Percentiles rank a stretch among this genome's conserved stretches.
phyloP scores from a whole-genome alignment of 257 asterid species.

The Craterostigma plantagineum region DNA sequence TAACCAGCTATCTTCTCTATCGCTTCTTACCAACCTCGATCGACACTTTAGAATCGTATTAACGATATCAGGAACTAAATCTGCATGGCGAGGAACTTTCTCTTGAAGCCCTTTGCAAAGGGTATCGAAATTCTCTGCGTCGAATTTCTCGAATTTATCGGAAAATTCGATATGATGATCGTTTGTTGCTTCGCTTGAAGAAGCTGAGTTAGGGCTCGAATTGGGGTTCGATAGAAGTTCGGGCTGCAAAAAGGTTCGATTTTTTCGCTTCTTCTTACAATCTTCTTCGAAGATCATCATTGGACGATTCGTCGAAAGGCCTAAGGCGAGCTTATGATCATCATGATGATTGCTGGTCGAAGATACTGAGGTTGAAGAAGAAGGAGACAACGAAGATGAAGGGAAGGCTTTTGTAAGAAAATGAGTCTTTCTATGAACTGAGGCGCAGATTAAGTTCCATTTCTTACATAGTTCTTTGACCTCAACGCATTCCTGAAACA shows the following conservation, averaged over 20 bases:
- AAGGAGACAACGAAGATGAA: slow-evolving; percentile 49
- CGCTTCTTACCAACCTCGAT: slow-evolving; percentile 18
- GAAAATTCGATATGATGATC: slow-evolving; percentile 18
- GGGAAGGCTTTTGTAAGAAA: slow-evolving; percentile 41
- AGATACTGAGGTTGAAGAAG: slow-evolving; percentile 57
- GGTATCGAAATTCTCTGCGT: slow-evolving; percentile 20
- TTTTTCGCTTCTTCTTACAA: slow-evolving; percentile 16
- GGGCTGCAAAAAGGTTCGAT: slow-evolving; percentile 27
- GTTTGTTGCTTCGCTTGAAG: slow-evolving; percentile 93
- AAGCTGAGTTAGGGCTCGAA: slow-evolving; percentile 93
- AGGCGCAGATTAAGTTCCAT: slow-evolving; percentile 84
- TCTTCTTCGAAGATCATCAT: slow-evolving; percentile 22
- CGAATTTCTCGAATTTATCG: slow-evolving; percentile 20
- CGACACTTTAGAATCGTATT: slow-evolving; percentile 45
- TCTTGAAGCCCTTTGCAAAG: slow-evolving; percentile 38
- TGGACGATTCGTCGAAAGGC: too few species aligned
- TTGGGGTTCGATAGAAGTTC: slow-evolving; percentile 78
- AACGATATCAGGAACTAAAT: slow-evolving; percentile 28
- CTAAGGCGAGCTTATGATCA: slow-evolving; percentile 21
- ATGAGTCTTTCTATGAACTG: slow-evolving; percentile 46
- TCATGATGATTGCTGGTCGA: slow-evolving; percentile 24
- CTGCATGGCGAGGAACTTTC: slow-evolving; percentile 48
- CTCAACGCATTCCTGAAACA: slow-evolving; percentile 37
- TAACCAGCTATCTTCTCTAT: slow-evolving; percentile 42
- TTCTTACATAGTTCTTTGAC: slow-evolving; percentile 52